Base-by-base conservation (phyloP, 257 asterid genomes). In the Fraxinus quadrangulata region DNA sequence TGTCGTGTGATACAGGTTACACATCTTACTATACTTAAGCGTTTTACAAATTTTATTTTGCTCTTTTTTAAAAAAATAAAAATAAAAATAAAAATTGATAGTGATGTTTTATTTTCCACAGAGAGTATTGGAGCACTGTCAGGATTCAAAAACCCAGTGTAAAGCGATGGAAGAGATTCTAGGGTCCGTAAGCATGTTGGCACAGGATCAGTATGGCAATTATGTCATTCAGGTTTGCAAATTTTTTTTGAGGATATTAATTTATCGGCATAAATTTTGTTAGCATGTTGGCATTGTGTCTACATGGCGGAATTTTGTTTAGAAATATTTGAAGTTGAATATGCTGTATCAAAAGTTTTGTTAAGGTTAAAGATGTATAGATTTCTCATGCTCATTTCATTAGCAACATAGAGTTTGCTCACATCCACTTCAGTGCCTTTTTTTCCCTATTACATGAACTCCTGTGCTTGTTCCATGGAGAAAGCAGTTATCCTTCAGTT, bases 201-300 rank as follows among this genome's bases (percentile, higher is more conserved):
- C 97, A 4, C 99, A 92, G 87, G 99, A 94, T 81, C 99, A 94
- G 83, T 94, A 94, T 79, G 99, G 99, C 70, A 94, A 94, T 81
- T 94, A 94, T 84, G 99, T 94, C 81, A 87, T 94, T 67, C 99
- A 94, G 99, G 99, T 89, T 65, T 71, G 86, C 77, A n/a, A 68
- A 37, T 16, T 56, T 74, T 31, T 68, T 71, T 24, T 9, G 28
- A 30, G 19, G 24, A 51, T 49, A 12, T 49, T 26, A 21, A 13
- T n/a, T 59, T 59, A 21, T 59, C 14, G 13, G 45, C 37, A 24
- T 36, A 28, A 67, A 28, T 73, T 45, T 23, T 69, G 37, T 71
- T 39, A 45, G 34, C 34, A 6, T 36, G 65, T 5, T 79, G 45
- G 30, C 30, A 54, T 34, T 76, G 37, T 31, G 49, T 75, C 31